A percentile compares a stretch with the other conserved stretches of the same genome.
Evolutionary conservation across 768 basidiomycete genomes (phyloP).

Genomic region (Russula lepida): DNA sequence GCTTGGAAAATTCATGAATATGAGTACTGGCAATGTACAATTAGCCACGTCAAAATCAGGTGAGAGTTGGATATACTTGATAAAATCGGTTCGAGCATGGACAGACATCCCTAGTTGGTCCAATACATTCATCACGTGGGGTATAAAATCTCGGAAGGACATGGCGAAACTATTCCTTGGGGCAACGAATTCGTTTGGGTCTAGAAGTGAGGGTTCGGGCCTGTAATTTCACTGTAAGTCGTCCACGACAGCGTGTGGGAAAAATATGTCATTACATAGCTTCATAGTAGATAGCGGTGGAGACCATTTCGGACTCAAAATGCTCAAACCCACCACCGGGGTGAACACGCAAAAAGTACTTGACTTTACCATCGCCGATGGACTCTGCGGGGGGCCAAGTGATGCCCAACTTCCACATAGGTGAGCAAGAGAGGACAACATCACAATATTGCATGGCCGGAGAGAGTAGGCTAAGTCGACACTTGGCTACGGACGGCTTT

Average conservation of each 20-base stretch:
- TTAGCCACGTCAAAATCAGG: neutral
- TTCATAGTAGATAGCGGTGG: constrained; percentile 80
- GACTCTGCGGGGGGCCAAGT: constrained; percentile 76
- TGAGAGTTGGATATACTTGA: constrained; percentile 47
- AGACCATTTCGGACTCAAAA: constrained; percentile 72
- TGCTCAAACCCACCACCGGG: constrained; percentile 84
- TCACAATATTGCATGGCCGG: constrained; percentile 75
- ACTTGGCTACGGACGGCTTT: constrained; percentile 68
- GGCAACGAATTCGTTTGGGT: constrained; percentile 70
- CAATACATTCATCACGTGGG: constrained; percentile 72
- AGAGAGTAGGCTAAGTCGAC: constrained; percentile 64
- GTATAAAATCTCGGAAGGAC: constrained; percentile 71
- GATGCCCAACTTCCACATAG: constrained; percentile 64
- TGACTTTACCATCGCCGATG: constrained; percentile 58
- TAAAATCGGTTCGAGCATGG: constrained; percentile 72
- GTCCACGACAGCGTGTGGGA: neutral
- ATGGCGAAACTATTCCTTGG: constrained; percentile 82
- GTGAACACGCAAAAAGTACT: constrained; percentile 76
- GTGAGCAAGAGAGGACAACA: constrained; percentile 59
- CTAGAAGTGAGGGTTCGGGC: constrained; percentile 68
- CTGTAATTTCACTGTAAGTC: constrained; percentile 32
- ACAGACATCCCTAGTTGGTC: constrained; percentile 80
- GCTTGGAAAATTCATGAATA: constrained; percentile 59
- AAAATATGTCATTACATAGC: constrained; percentile 48
- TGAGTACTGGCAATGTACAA: constrained; percentile 47